Base-by-base conservation (phyloP, 2,329 filamentous ascomycete species). In the Alternaria sp. region DNA sequence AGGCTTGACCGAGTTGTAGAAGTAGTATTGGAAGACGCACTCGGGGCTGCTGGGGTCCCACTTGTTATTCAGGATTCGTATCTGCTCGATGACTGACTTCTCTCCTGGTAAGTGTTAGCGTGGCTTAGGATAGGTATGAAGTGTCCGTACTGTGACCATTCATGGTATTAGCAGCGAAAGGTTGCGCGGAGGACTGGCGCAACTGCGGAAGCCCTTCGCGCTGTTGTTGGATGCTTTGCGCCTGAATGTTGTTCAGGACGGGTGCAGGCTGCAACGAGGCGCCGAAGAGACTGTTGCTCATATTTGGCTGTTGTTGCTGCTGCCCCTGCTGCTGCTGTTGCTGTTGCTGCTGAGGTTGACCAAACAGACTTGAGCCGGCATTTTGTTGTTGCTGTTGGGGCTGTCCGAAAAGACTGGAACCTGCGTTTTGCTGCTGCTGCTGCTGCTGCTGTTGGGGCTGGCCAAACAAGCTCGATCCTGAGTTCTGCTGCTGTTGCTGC, bases 1-100 rank as follows among this genome's bases (percentile, higher is more conserved):
- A 73, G 91, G 88, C 67, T 91, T 89, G 66, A 94, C 91, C 69
- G 92, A 89, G 81, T 96, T 96, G 85, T 96, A 96, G 79, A 96
- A 93, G 83, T 95, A 95, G 75, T 91, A 85, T 79, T 93, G 91
- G 82, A 96, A 93, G 26, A 87, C 88, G 72, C 91, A 93, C 75
- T 88, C 88, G 21, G 88, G 85, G 77, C 85, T 87, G 25, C 85
- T 80, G 1, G 91, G 89, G 65, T 91, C 86, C 92, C 92, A 96
- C 81, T 94, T 93, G 64, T 88, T 84, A 56, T 88, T 83, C 44
- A 96, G 85, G 25, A 89, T 84, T 64, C 86, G 84, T 78, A 94
- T 91, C 78, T 95, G 92, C 61, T 93, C 90, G 19, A 88, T 85
- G 47, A 94, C 87, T 51, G 89, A 88, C 77, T 93, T 93, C 76